Conservation (phyloP, 2,329 filamentous ascomycete genomes). For the Aspergillus luchuensis region DNA sequence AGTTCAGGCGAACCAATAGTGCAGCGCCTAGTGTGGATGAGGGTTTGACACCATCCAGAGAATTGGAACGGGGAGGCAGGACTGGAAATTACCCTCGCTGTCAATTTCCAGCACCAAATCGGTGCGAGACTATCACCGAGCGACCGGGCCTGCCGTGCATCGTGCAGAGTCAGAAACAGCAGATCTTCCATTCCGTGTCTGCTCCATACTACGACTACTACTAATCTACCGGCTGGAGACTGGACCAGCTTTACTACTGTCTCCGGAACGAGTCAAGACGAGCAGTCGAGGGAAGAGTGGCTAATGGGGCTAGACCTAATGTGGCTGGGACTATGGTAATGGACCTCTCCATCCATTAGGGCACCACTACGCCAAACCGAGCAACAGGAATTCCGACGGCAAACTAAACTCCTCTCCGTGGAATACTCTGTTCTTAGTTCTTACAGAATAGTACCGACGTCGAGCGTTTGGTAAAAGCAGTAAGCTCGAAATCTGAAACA, state of each 20-base stretch:
- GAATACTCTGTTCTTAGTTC: too few species aligned
- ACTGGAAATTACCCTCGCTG: background rate
- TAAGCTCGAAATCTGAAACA: conserved; percentile 25
- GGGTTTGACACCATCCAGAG: background rate
- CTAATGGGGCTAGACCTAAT: background rate
- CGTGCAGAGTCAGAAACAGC: background rate
- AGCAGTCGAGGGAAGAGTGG: background rate
- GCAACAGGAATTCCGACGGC: background rate
- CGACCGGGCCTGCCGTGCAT: background rate
- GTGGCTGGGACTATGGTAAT: background rate
- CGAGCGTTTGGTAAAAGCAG: background rate
- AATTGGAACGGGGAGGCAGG: background rate
- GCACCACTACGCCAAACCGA: background rate
- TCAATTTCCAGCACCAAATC: background rate
- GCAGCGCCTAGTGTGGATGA: conserved; percentile 5
- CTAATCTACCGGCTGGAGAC: too few species aligned
- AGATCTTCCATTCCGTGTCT: background rate
- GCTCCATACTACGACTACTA: background rate
- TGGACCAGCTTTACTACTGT: background rate
- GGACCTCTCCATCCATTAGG: background rate
- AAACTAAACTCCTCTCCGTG: background rate
- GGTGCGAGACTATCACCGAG: background rate
- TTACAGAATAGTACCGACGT: background rate
- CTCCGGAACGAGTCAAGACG: conserved; percentile 1
- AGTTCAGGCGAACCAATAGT: conserved; percentile 11